Base-by-base conservation (phyloP, 768 basidiomycete species). In the Tephrocybe sp. region DNA sequence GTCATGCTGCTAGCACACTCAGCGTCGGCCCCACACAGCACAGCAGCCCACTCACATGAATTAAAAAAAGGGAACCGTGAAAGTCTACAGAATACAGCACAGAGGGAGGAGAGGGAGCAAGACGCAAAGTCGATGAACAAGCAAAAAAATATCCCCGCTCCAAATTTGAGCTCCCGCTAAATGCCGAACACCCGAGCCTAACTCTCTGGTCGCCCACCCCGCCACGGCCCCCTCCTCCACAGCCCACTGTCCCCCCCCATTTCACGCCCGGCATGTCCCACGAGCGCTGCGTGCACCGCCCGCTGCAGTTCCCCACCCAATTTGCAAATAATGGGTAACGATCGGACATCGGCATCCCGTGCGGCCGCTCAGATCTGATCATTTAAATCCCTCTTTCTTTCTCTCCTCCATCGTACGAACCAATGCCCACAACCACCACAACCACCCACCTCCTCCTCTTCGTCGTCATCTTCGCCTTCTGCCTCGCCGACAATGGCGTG, bases 401-500 rank as follows among this genome's bases (percentile, higher is more conserved):
- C 32, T 30, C 41, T 48, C 45, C 45, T 48, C 48, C 37, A 25
- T 33, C 11, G 24, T 21, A 28, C 39, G 20, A 52, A 41, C 62
- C 46, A 53, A 70, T 72, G 67, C 62, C 69, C 34, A 72, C 63
- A 50, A 65, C 68, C 14, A 65, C 68, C 14, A 62, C 70, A 14
- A 30, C 28, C 28, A 62, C 70, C 1, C 54, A 75, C 46, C 60
- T 81, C 33, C 64, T 83, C 21, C 65, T 85, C 10, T 60, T 78
- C 23, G 55, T 85, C 34, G 69, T 75, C 51, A 63, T 77, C 53
- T 80, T 81, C 51, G 76, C 80, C 10, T 70, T 88, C 54, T 84
- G 80, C 63, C 65, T 86, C 41, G 71, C 81, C 3, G 58, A 63
- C 2, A 78, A 81, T 70, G 78, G 80, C 50, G 85, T 86, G 14